Conservation (phyloP, 176 grass and related monocot genomes). For the Canna indica region DNA sequence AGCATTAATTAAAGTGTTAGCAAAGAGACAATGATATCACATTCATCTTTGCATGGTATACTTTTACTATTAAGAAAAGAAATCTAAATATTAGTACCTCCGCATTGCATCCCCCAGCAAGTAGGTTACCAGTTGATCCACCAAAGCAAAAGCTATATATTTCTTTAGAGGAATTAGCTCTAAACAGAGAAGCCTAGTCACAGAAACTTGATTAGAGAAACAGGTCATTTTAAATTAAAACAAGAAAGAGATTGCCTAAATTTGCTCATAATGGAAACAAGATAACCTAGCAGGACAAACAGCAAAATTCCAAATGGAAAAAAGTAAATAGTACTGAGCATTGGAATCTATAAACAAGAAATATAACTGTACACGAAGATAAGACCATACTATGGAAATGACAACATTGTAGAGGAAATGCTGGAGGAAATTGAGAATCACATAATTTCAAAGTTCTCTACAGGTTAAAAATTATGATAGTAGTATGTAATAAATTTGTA, state of each 20-base stretch:
- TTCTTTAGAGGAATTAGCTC: conserved; percentile 45
- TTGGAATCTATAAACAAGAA: background rate
- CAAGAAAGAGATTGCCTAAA: background rate
- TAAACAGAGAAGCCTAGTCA: conserved; percentile 61
- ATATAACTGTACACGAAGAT: background rate
- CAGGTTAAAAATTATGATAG: background rate
- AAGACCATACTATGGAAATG: background rate
- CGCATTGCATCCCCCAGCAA: conserved; percentile 63
- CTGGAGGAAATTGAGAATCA: background rate
- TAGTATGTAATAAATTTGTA: background rate
- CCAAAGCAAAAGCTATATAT: conserved; percentile 90
- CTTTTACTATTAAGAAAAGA: background rate
- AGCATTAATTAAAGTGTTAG: too few relatives aligned
- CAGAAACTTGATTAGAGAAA: conserved; percentile 4
- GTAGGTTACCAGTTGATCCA: conserved; percentile 65
- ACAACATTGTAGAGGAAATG: background rate
- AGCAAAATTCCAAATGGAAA: background rate
- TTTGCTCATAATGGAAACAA: background rate
- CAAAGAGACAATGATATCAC: background rate
- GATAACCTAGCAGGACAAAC: background rate
- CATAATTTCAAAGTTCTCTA: background rate
- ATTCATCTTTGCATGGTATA: background rate
- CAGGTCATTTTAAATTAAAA: background rate
- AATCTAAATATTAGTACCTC: conserved; percentile 33
- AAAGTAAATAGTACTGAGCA: background rate